Percentiles rank a stretch among this genome's conserved stretches.
These are phyloP conservation scores for Albizia julibrissin DNA, from an alignment of 306 rosid genomes.

Conservation along the genomic window DNA sequence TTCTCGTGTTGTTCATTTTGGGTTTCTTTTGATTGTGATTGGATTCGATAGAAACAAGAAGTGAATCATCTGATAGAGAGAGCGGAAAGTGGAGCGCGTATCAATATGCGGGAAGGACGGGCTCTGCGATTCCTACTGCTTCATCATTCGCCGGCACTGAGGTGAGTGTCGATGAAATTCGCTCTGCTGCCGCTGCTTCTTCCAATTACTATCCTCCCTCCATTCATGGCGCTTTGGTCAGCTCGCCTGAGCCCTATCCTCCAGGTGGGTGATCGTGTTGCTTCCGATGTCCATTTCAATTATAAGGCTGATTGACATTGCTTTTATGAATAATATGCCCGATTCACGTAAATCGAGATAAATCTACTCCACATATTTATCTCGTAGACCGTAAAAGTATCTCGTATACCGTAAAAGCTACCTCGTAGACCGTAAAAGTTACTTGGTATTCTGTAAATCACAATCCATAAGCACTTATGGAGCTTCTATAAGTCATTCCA, in stretches of 20 bases:
- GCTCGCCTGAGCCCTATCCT: constrained; percentile 63
- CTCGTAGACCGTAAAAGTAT: no score
- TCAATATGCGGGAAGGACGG: constrained; percentile 66
- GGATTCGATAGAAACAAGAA: constrained; percentile 48
- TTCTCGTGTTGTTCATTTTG: constrained; percentile 29
- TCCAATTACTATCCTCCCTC: constrained; percentile 81
- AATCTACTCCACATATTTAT: no score
- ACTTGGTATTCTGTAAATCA: no score
- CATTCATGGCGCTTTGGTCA: constrained; percentile 68
- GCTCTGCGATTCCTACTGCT: constrained; percentile 63
- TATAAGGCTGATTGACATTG: no score
- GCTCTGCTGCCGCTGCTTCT: constrained; percentile 70
- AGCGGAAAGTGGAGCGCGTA: constrained; percentile 70
- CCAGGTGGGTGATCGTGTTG: constrained; percentile 47
- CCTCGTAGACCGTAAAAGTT: no score
- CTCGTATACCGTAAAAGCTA: no score
- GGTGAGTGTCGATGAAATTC: constrained; percentile 88
- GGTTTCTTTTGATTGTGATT: not conserved
- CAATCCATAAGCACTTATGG: no score
- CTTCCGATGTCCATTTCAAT: constrained; percentile 24
- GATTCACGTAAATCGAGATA: no score
- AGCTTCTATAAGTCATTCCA: no score
- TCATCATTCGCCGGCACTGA: constrained; percentile 68
- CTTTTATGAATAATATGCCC: no score
- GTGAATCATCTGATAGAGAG: constrained; percentile 55